Percentiles rank a stretch among this genome's conserved stretches.
These are phyloP conservation scores for Baudoinia panamericana DNA, from an alignment of 495 filamentous ascomycete species.

Conservation along the genomic window DNA sequence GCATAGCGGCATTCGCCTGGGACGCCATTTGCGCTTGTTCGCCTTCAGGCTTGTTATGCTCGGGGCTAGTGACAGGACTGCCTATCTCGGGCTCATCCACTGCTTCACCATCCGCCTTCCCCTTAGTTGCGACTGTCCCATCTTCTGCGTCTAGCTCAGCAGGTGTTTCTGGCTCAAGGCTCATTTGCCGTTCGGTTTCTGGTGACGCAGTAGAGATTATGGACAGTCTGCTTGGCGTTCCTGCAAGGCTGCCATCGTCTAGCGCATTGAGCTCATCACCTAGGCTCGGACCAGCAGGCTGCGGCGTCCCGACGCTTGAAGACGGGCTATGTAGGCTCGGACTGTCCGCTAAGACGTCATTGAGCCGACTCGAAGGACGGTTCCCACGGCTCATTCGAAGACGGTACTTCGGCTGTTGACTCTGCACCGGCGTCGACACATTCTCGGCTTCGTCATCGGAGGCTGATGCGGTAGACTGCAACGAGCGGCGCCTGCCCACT, in stretches of 20 bases:
- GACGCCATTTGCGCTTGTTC: constrained; percentile 3
- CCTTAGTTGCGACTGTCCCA: no score
- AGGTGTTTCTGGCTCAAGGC: constrained; percentile 8
- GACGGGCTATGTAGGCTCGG: constrained; percentile 36
- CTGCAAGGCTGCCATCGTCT: constrained; percentile 48
- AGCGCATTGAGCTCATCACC: constrained; percentile 81
- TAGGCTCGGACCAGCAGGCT: constrained; percentile 56
- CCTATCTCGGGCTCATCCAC: constrained; percentile 10
- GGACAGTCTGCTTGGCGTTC: constrained; percentile 31
- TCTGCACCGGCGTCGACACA: constrained; percentile 48
- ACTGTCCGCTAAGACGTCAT: constrained; percentile 47
- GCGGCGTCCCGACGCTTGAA: constrained; percentile 18
- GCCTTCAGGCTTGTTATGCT: neutral
- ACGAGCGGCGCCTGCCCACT: constrained; percentile 49
- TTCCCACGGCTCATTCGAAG: constrained; percentile 26
- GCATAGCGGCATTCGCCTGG: constrained; percentile 8
- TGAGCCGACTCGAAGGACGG: constrained; percentile 38
- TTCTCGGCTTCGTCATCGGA: constrained; percentile 67
- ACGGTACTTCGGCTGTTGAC: constrained; percentile 53
- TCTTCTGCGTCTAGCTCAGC: no score
- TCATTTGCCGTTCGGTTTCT: constrained; percentile 6
- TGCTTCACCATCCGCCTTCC: neutral
- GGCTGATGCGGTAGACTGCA: constrained; percentile 79
- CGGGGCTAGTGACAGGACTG: constrained; percentile 12
- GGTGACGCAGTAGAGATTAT: constrained; percentile 1